phyloP scores from a whole-genome alignment of 768 basidiomycete genomes.

The Lanmaoa rubissima region DNA sequence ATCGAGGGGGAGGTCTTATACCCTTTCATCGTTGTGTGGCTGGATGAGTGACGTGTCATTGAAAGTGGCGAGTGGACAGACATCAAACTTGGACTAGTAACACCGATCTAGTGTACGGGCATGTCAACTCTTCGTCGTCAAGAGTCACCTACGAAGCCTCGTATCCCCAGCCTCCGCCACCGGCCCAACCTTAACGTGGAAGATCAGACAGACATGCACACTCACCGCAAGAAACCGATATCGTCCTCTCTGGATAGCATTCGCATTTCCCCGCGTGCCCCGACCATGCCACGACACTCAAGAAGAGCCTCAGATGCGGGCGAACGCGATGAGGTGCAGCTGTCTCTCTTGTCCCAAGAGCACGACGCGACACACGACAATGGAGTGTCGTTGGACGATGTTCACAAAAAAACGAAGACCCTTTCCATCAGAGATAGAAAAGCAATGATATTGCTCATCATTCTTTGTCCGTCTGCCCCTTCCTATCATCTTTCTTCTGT shows the following conservation, averaged over 20 bases:
- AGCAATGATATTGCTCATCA: slow-evolving; percentile 80
- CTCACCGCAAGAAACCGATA: slow-evolving; percentile 46
- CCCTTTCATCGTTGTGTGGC: not conserved
- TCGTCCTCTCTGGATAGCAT: slow-evolving; percentile 60
- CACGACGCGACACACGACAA: slow-evolving; percentile 49
- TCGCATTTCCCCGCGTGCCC: slow-evolving; percentile 54
- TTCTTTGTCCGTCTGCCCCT: slow-evolving; percentile 68
- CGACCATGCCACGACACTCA: slow-evolving; percentile 37
- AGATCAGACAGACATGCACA: slow-evolving; percentile 26
- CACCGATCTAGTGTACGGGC: slow-evolving; percentile 1
- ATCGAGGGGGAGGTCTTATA: slow-evolving; percentile 3
- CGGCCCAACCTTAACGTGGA: slow-evolving; percentile 39
- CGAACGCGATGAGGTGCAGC: slow-evolving; percentile 55
- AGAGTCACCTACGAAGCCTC: slow-evolving; percentile 28
- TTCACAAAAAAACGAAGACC: slow-evolving; percentile 40
- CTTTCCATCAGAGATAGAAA: slow-evolving; percentile 76
- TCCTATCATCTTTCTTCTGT: slow-evolving; percentile 8
- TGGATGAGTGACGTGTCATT: slow-evolving; percentile 19
- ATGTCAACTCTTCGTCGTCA: slow-evolving; percentile 28
- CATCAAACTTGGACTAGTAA: slow-evolving; percentile 3
- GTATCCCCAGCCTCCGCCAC: slow-evolving; percentile 29
- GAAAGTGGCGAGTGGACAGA: slow-evolving; percentile 4
- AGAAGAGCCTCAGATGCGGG: slow-evolving; percentile 26
- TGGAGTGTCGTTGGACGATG: slow-evolving; percentile 32
- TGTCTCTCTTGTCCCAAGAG: slow-evolving; percentile 54